Base-by-base conservation (phyloP, 2,329 filamentous ascomycete genomes). In the Cladosporium halotolerans region DNA sequence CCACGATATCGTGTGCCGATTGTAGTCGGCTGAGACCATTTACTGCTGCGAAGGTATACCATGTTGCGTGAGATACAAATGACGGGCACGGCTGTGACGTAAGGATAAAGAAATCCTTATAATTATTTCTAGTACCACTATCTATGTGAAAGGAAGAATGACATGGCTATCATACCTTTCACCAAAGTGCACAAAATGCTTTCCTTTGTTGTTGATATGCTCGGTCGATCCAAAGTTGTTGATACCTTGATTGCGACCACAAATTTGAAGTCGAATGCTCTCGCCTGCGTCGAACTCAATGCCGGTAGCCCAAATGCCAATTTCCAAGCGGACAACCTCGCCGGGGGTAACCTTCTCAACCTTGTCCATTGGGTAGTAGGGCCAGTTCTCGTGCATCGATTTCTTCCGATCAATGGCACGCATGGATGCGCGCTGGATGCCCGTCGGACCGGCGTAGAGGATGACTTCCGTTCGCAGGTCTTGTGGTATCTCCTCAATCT, bases 221-320 rank as follows among this genome's bases (percentile, higher is more conserved):
- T 51, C 47, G 1, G 16, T 31, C 3, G 47, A 32, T 11, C 47
- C 47, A 23, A 42, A 50, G 16, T 50, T 42, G 39, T 43, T 42
- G 16, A 51, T 36, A 3, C 47, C 40, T 16, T 43, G 47, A 4
- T 36, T 39, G 11, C 18, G 32, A 9, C 47, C 47, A 36, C 39
- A 43, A 14, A 51, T 11, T 13, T 51, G 47, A 14, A 51, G 16
- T 23, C 39, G 18, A 18, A 51, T 51, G 47, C 39, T 43, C 18
- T 51, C 47, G 9, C 71, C 74, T 7, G 63, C 68, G 2, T 75
- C 72, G 57, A 72, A 78, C 14, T 74, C 70, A 0, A 76, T 68
- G 0, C 74, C 74, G 61, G 70, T 69, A 0, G 71, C 68, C 74
- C 74, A 77, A 10, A 77, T 72, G 0, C 72, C 72, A 49, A 78